These are phyloP conservation scores for Jaltomata sinuosa DNA, from an alignment of 257 asterid species.

Conservation along the genomic window DNA sequence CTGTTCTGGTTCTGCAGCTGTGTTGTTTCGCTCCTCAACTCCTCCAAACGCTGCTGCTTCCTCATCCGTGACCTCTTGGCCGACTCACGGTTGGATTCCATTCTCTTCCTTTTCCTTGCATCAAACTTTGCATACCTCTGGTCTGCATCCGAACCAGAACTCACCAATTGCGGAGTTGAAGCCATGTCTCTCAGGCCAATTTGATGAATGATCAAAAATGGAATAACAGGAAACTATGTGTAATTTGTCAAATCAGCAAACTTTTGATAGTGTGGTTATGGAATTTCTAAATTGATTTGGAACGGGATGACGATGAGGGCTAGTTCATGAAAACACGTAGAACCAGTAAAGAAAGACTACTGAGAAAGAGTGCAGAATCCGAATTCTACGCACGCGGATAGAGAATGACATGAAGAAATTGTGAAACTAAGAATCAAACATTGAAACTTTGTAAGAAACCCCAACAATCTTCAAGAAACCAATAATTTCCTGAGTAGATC, in stretches of 20 bases:
- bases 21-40: conserved; percentile 34
- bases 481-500: neutral
- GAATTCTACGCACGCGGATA: conserved; percentile 43
- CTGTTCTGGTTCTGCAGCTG: conserved; percentile 41
- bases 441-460: neutral
- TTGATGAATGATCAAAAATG: neutral
- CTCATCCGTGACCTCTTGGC: conserved; percentile 70
- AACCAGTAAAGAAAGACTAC: conserved; percentile 91
- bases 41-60: conserved; percentile 62
- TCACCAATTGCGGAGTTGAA: conserved; percentile 24
- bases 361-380: conserved; percentile 80
- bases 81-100: conserved; percentile 78
- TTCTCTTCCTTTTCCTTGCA: conserved; percentile 69
- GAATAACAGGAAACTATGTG: neutral
- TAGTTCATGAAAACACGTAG: conserved; percentile 66
- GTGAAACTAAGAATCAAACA: neutral
- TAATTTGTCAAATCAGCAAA: neutral
- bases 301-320: neutral
- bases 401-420: conserved; percentile 23
- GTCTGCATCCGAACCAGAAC: conserved; percentile 36
- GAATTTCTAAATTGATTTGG: neutral
- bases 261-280: neutral
- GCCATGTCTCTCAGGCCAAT: conserved; percentile 14
- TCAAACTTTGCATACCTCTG: conserved; percentile 24
- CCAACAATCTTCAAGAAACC: neutral